A percentile compares a stretch with the other conserved stretches of the same genome.
These are phyloP conservation scores for Cryptococcus sp. DNA, from an alignment of 1,284 basidiomycete species.

Conservation along the genomic window DNA sequence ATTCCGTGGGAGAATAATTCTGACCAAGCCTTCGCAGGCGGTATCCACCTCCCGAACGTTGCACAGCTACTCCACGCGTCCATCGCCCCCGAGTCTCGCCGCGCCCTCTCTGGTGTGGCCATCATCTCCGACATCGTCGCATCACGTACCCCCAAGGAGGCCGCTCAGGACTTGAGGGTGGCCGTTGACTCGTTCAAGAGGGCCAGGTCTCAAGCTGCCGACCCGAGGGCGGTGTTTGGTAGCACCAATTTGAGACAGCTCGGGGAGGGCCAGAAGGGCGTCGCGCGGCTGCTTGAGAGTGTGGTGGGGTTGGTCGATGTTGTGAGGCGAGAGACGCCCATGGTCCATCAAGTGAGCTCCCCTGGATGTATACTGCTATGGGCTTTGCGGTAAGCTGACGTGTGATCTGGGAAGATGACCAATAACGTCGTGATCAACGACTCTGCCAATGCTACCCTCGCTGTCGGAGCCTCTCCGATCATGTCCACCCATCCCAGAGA, in stretches of 20 bases:
- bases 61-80: slow-evolving; percentile 68
- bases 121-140: slow-evolving; percentile 86
- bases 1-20: background rate
- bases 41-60: slow-evolving; percentile 72
- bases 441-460: slow-evolving; percentile 86
- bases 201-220: slow-evolving; percentile 11
- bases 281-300: slow-evolving; percentile 19
- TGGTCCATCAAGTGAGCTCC: slow-evolving; percentile 70
- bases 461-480: slow-evolving; percentile 85
- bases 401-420: slow-evolving; percentile 62
- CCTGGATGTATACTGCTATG: background rate
- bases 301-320: slow-evolving; percentile 56
- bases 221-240: slow-evolving; percentile 12
- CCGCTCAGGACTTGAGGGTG: slow-evolving; percentile 53
- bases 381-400: background rate
- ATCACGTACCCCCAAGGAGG: slow-evolving; percentile 60
- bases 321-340: slow-evolving; percentile 59
- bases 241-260: background rate
- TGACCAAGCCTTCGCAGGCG: slow-evolving; percentile 56
- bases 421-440: slow-evolving; percentile 87
- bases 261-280: background rate
- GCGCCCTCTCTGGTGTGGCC: slow-evolving; percentile 72
- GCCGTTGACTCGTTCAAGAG: slow-evolving; percentile 46
- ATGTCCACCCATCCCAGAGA: slow-evolving; percentile 84
- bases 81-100: slow-evolving; percentile 58